Percentiles rank a stretch among this genome's conserved stretches.
Evolutionary conservation across 257 asterid genomes (phyloP).

Genomic region (Euphrasia confusa): DNA sequence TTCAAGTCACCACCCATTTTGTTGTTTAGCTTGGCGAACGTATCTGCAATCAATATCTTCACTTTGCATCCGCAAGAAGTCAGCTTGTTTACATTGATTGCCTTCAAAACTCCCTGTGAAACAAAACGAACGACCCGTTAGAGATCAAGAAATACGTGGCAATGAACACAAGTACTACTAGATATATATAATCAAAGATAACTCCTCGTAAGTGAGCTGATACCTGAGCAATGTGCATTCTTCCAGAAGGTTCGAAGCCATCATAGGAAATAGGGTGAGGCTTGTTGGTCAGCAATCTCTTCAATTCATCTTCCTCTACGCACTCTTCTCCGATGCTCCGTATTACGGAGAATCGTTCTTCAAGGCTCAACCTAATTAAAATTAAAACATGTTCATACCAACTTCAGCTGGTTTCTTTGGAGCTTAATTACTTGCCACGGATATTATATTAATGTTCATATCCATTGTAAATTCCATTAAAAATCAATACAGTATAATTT

Average conservation of each 20-base stretch:
- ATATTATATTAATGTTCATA: too few relatives aligned
- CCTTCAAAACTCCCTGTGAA: conserved; percentile 82
- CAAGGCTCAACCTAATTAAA: conserved; percentile 46
- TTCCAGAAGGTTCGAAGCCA: conserved; percentile 92
- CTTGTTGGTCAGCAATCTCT: conserved; percentile 57
- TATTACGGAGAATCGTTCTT: conserved; percentile 53
- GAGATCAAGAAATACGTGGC: neutral
- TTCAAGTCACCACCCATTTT: conserved; percentile 91
- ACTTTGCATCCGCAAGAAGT: conserved; percentile 85
- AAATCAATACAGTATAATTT: too few relatives aligned
- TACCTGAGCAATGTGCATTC: conserved; percentile 99
- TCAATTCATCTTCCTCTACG: conserved; percentile 79
- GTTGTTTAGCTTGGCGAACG: conserved; percentile 87
- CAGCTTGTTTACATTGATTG: conserved; percentile 76
- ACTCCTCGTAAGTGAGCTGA: too few relatives aligned
- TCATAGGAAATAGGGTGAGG: conserved; percentile 73
- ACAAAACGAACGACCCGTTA: conserved; percentile 10
- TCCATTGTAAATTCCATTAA: too few relatives aligned
- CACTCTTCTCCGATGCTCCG: conserved; percentile 92
- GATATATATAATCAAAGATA: too few relatives aligned
- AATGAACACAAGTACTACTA: neutral
- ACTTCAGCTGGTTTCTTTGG: too few relatives aligned
- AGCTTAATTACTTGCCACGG: too few relatives aligned
- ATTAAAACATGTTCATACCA: too few relatives aligned
- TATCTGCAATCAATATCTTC: conserved; percentile 90